Evolutionary conservation across 495 filamentous ascomycete genomes (phyloP).

Genomic region (Hypomontagnella monticulosa): DNA sequence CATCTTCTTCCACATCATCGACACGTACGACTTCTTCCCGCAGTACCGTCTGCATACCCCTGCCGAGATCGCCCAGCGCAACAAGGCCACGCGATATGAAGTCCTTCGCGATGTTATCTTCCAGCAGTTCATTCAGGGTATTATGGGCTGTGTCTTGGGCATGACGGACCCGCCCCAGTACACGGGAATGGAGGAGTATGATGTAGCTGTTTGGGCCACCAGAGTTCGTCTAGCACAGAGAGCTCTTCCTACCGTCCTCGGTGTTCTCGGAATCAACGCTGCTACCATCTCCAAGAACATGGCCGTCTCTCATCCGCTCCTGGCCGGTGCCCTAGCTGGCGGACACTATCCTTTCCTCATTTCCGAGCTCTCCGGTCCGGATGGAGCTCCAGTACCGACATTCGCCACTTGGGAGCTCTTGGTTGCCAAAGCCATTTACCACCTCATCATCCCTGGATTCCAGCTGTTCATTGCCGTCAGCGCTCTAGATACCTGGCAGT

Average conservation of each 20-base stretch:
- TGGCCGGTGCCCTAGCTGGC: slow-evolving; percentile 75
- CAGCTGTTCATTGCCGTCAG: slow-evolving; percentile 78
- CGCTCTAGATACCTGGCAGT: slow-evolving; percentile 94
- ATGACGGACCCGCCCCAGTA: slow-evolving; percentile 71
- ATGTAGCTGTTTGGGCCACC: slow-evolving; percentile 83
- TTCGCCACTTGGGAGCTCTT: slow-evolving; percentile 81
- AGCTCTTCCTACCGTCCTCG: slow-evolving; percentile 68
- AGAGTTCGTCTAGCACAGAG: slow-evolving; percentile 76
- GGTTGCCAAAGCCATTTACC: slow-evolving; percentile 79
- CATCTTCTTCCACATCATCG: slow-evolving; percentile 86
- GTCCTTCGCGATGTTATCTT: slow-evolving; percentile 87
- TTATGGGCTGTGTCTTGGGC: slow-evolving; percentile 67
- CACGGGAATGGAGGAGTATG: slow-evolving; percentile 79
- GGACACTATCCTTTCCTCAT: slow-evolving; percentile 73
- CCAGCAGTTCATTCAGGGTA: slow-evolving; percentile 87
- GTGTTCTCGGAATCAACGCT: slow-evolving; percentile 66
- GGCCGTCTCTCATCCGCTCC: slow-evolving; percentile 65
- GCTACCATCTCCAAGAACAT: slow-evolving; percentile 64
- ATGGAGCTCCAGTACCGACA: slow-evolving; percentile 55
- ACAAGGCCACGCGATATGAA: slow-evolving; percentile 82
- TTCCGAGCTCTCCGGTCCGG: slow-evolving; percentile 55
- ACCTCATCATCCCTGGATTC: slow-evolving; percentile 74
- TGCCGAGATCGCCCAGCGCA: slow-evolving; percentile 84
- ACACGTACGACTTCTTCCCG: slow-evolving; percentile 81
- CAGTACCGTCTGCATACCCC: slow-evolving; percentile 93